Base-by-base conservation (phyloP, 1,139 yeast genomes). In the Protomyces macrosporus region DNA sequence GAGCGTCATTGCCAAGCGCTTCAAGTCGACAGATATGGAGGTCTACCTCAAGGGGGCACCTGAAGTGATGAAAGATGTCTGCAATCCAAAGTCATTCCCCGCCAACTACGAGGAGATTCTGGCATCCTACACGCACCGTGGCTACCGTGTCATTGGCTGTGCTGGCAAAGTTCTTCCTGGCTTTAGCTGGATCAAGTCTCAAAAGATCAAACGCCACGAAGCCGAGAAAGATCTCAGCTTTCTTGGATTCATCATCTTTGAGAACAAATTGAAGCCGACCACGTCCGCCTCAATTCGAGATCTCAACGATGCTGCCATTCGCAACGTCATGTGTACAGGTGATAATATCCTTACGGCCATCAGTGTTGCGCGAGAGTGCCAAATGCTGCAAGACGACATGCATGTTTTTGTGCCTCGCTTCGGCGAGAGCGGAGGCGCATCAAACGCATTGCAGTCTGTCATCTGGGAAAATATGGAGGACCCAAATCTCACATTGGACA, bases 261-360 rank as follows among this genome's bases (percentile, higher is more conserved):
- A 93, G 73, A 93, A 93, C 75, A 89, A 90, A 73, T 78, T 95
- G 69, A 93, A 93, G 72, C 76, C 80, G 0, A 77, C 87, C 0
- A 88, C 97, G 0, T 79, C 80, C 4, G 75, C 78, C 0, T 89
- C 91, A 0, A 80, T 93, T 65, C 71, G 75, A 16, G 80, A 82
- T 66, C 78, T 93, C 63, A 77, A 76, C 50, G 78, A 76, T 10
- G 97, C 98, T 0, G 79, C 82, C 50, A 82, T 93, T 64, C 79
- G 98, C 69, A 88, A 95, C 0, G 79, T 90, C 34, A 95, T 93
- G 98, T 95, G 98, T 74, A 93, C 98, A 0, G 99, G 99, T 62
- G 99, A 93, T 73, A 93, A 93, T 72, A 84, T 93, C 14, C 78
- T 93, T 67, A 93, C 99, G 0, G 98, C 98, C 0, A 84, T 95